Evolutionary conservation across 129 eudicot species (phyloP), one percentile per base, ranked within the genome.

Genomic region (Helichrysum umbraculigerum): DNA sequence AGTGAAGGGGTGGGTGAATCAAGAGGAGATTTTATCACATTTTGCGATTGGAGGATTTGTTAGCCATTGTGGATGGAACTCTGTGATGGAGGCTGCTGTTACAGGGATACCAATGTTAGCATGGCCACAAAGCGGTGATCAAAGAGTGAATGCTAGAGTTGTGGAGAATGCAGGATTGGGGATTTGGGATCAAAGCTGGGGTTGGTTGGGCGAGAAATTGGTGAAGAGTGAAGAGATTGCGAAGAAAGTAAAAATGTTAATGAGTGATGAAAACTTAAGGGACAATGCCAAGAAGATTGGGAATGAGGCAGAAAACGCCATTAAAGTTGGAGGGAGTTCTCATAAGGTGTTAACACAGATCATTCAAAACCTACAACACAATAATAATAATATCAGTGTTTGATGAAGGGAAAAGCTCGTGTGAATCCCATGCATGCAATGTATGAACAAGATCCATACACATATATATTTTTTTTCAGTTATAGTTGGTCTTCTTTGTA

Each of bases 11-110:
- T 88, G 89, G 89, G 89, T 88, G 80, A 75, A 81, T 7, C 92
- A 85, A 67, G 89, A 87, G n/a, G 60, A 25, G 61, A 75, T 88
- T 47, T 19, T 88, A 39, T 78, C 77, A 14, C 86, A 88, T 30
- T 78, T 80, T 0, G 80, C 89, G 0, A 29, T 85, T 20, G 87
- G 92, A 28, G 85, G 89, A 4, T 85, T 88, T 28, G 57, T 88
- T 0, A 85, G 84, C 70, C 89, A 88, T 63, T 85, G 92, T 20
- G 92, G 89, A 44, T 85, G 92, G 92, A 88, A 88, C 56, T 88
- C 87, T 0, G 89, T 78, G 41, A 68, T 68, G 69, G 92, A 88
- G 68, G 87, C 89, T 8, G 87, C 87, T 22, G 37, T 64, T 25
- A 39, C 37, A 22, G 87, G 92, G 63, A 68, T 88, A 33, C 89